A percentile compares a stretch with the other conserved stretches of the same genome.
phyloP scores from a whole-genome alignment of 768 basidiomycete species.

The Lentinula edodes region DNA sequence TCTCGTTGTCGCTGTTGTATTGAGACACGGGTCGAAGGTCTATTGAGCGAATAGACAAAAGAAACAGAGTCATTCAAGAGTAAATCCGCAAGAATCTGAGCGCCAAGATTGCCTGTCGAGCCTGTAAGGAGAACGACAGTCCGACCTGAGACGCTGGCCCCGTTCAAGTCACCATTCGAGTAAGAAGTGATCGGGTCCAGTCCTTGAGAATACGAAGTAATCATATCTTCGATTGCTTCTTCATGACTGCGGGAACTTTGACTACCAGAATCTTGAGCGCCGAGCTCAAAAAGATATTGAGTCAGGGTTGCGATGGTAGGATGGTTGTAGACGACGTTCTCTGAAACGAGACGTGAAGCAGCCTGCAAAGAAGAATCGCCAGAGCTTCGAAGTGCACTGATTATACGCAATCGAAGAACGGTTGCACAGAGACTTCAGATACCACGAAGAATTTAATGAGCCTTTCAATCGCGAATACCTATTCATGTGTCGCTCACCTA shows the following conservation, averaged over 20 bases:
- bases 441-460: conserved; percentile 12
- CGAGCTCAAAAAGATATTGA: conserved; percentile 10
- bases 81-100: conserved; percentile 25
- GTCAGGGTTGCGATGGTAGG: conserved; percentile 21
- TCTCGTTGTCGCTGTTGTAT: conserved; percentile 14
- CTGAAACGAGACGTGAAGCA: conserved; percentile 13
- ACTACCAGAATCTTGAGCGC: conserved; percentile 5
- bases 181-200: neutral
- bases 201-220: conserved; percentile 28
- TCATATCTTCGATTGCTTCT: conserved; percentile 27
- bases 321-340: conserved; percentile 19
- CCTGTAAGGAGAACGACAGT: conserved; percentile 32
- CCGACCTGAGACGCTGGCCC: conserved; percentile 1
- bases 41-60: neutral
- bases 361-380: conserved; percentile 10
- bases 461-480: neutral
- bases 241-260: conserved; percentile 8
- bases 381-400: conserved; percentile 21
- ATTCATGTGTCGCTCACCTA: conserved; percentile 6
- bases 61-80: conserved; percentile 16
- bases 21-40: conserved; percentile 9
- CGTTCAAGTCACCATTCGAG: neutral
- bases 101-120: conserved; percentile 35
- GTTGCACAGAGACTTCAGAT: conserved; percentile 15
- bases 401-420: conserved; percentile 29